Base-by-base conservation (phyloP, 805 yeast species). In the Zygosaccharomyces siamensis region DNA sequence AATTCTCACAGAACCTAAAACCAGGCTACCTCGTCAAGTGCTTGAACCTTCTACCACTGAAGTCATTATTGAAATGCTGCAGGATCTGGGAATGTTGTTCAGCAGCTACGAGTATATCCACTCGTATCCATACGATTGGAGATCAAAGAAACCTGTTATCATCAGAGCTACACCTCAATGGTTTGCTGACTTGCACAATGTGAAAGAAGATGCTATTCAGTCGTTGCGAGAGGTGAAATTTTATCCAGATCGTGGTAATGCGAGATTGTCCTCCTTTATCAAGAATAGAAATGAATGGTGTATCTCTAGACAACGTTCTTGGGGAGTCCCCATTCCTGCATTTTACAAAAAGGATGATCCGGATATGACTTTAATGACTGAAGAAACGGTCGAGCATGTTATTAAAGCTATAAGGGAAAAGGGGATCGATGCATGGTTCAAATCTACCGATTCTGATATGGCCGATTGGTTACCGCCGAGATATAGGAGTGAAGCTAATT, bases 261-360 rank as follows among this genome's bases (percentile, higher is more conserved):
- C 78, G 44, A 75, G 98, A 53, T 74, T 93, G 30, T 58, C 73
- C 2, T 79, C 95, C 11, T 93, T 92, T 62, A 76, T 89, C 26
- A 73, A 71, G 18, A 81, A 83, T 43, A 79, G 99, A 68, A 80
- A 81, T 53, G 99, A 93, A 62, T 93, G 99, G 99, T 93, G 99
- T 69, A 89, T 93, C 28, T 90, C 98, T 1, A 75, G 99, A 59
- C 99, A 93, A 65, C 80, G 99, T 55, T 75, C 79, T 16, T 93
- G 99, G 99, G 99, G 99, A 40, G 97, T 93, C 30, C 99, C 99
- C 1, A 86, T 93, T 35, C 98, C 99, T 1, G 93, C 86, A 0
- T 68, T 93, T 7, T 86, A 84, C 67, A 71, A 78, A 40, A 71
- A 70, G 46, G 52, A 43, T 11, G 72, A 72, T 32, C 78, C 86